phyloP scores from a whole-genome alignment of 148 eudicot species.

The Silene latifolia region DNA sequence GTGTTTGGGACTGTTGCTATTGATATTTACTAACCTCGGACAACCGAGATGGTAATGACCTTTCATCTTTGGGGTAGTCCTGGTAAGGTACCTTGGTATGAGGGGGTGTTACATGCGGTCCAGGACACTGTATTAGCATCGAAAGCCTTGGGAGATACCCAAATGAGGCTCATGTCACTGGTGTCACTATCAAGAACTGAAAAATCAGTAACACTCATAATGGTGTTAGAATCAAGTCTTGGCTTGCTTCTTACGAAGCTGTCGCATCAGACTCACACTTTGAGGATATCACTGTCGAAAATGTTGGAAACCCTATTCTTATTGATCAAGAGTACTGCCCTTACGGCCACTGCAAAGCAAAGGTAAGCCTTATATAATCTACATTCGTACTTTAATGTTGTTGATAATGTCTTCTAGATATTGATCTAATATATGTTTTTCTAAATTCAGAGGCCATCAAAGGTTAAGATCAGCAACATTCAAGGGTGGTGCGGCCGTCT shows the following conservation, averaged over 20 bases:
- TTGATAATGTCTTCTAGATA: not conserved
- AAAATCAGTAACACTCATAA: conserved; percentile 40
- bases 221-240: conserved; percentile 59
- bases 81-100: too few species aligned
- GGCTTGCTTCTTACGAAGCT: conserved; percentile 40
- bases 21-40: too few species aligned
- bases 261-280: conserved; percentile 37
- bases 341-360: conserved; percentile 33
- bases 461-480: conserved; percentile 44
- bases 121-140: conserved; percentile 68
- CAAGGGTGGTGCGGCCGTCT: conserved; percentile 30
- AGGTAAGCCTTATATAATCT: conserved; percentile 11
- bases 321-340: conserved; percentile 65
- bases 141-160: conserved; percentile 57
- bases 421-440: not conserved
- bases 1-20: too few species aligned
- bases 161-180: conserved; percentile 34
- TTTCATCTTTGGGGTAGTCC: too few species aligned
- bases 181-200: conserved; percentile 43
- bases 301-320: conserved; percentile 40
- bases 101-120: conserved; percentile 61
- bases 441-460: conserved; percentile 33
- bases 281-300: conserved; percentile 41
- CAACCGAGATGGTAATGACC: too few species aligned
- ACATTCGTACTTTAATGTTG: not conserved